Base-by-base conservation (phyloP, 805 yeast genomes). In the Yarrowia sp. region DNA sequence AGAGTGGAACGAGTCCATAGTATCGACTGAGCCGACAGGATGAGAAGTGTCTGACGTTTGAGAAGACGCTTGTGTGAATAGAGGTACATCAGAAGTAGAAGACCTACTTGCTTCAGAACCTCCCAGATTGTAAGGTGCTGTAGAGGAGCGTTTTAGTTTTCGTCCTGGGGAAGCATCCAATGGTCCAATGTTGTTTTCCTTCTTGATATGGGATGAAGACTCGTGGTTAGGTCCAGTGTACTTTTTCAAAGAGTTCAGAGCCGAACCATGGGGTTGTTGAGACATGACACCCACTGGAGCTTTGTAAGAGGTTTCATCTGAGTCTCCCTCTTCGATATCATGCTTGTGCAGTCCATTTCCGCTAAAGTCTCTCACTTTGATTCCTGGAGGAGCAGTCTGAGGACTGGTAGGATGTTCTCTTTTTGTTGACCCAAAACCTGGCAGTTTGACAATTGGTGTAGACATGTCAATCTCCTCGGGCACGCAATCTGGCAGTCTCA, bases 211-310 rank as follows among this genome's bases (percentile, higher is more conserved):
- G 11, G 14, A 7, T 10, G 36, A 3, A 8, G 61, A 2, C 15
- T 38, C 45, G n/a, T 56, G 38, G 7, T 22, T 26, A 3, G 63
- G 63, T 3, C 63, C 63, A 15, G 48, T 8, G 63, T 56, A 56
- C 46, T 56, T 41, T 41, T n/a, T 8, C 26, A 56, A 12, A n/a
- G 63, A 41, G 9, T n/a, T 8, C 7, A 56, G 15, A 14, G 65
- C 65, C 0, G 65, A 43, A 5, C 65, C 65, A 35, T 5, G 52
- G 3, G 52, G 52, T 16, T 59, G 52, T 12, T 59, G 65, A n/a
- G 52, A 43, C 50, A 59, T 11, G 42, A 59, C 65, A 4, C 65
- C 65, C 8, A 45, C 65, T 2, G 65, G 65, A 16, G 41, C n/a
- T 14, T 16, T 59, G n/a, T 59, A 59, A 1, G 65, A 26, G 32